Conservation (phyloP, 2,329 filamentous ascomycete species). For the Ascomycota sp. region DNA sequence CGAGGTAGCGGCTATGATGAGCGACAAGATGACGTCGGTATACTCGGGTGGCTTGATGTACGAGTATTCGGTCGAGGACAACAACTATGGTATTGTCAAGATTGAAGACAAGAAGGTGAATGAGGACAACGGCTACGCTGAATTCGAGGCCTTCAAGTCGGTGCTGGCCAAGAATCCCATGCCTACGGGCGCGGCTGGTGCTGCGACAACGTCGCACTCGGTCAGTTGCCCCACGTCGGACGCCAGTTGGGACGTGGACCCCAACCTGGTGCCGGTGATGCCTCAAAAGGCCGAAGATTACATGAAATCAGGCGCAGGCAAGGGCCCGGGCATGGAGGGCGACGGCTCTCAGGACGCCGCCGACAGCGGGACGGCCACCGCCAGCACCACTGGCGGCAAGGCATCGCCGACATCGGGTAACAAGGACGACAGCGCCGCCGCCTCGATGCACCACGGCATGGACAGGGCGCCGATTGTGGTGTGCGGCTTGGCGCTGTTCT, state of each 20-base stretch:
- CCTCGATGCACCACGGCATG: slow-evolving; percentile 8
- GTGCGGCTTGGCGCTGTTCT: slow-evolving; percentile 13
- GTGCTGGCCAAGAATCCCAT: slow-evolving; percentile 25
- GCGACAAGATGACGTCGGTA: slow-evolving; percentile 57
- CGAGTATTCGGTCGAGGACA: slow-evolving; percentile 68
- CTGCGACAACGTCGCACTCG: slow-evolving; percentile 20
- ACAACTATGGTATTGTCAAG: slow-evolving; percentile 58
- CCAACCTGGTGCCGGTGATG: background rate
- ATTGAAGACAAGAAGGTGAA: slow-evolving; percentile 32
- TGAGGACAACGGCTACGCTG: slow-evolving; percentile 21
- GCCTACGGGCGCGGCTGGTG: slow-evolving; percentile 28
- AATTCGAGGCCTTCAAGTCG: slow-evolving; percentile 34
- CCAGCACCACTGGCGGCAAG: slow-evolving; percentile 8
- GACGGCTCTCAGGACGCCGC: background rate
- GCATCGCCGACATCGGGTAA: slow-evolving; percentile 9
- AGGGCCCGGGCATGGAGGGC: background rate
- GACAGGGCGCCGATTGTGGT: slow-evolving; percentile 13
- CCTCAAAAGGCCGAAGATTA: background rate
- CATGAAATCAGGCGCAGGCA: background rate
- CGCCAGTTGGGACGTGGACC: background rate
- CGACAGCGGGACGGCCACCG: background rate
- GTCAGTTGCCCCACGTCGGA: slow-evolving; percentile 1
- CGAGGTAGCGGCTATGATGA: slow-evolving; percentile 64
- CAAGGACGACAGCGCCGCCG: slow-evolving; percentile 10
- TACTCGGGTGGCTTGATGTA: slow-evolving; percentile 95